Evolutionary conservation across 305 asterid species (phyloP).

Genomic region (Solanum hybrid): DNA sequence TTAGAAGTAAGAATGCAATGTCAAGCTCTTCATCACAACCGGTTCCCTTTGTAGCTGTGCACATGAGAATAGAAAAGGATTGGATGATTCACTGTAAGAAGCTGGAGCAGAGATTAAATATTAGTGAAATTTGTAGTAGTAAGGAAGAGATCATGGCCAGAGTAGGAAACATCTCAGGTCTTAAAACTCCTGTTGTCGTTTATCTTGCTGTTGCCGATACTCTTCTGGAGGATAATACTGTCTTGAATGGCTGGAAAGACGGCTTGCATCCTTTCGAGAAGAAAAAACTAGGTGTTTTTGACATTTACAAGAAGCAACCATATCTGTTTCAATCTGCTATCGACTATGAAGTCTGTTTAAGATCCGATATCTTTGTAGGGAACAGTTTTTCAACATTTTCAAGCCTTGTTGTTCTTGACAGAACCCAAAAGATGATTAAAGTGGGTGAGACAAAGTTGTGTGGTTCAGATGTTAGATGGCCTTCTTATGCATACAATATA

Average conservation of each 20-base stretch:
- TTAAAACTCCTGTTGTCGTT: constrained; percentile 37
- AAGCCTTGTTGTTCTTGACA: constrained; percentile 77
- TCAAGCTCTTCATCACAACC: constrained; percentile 3
- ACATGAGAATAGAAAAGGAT: constrained; percentile 91
- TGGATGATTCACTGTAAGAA: constrained; percentile 96
- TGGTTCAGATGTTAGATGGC: constrained; percentile 17
- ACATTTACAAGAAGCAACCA: constrained; percentile 48
- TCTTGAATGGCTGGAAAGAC: constrained; percentile 56
- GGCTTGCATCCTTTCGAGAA: constrained; percentile 64
- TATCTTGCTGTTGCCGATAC: constrained; percentile 86
- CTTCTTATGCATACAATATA: constrained; percentile 53
- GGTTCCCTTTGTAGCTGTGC: constrained; percentile 67
- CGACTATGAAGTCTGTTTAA: constrained; percentile 86
- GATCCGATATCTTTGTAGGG: constrained; percentile 75
- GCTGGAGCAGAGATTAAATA: constrained; percentile 54
- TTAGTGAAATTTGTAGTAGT: constrained; percentile 66
- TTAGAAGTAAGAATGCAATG: constrained; percentile 6
- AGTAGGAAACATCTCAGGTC: constrained; percentile 50
- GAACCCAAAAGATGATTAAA: constrained; percentile 60
- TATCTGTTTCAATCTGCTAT: constrained; percentile 82
- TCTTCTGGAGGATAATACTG: constrained; percentile 66
- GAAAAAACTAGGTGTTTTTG: constrained; percentile 58
- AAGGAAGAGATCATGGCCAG: constrained; percentile 60
- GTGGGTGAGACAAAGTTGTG: constrained; percentile 23
- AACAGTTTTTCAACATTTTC: constrained; percentile 91